Evolutionary conservation across 495 filamentous ascomycete genomes (phyloP).

Genomic region (Xylaria nigripes): DNA sequence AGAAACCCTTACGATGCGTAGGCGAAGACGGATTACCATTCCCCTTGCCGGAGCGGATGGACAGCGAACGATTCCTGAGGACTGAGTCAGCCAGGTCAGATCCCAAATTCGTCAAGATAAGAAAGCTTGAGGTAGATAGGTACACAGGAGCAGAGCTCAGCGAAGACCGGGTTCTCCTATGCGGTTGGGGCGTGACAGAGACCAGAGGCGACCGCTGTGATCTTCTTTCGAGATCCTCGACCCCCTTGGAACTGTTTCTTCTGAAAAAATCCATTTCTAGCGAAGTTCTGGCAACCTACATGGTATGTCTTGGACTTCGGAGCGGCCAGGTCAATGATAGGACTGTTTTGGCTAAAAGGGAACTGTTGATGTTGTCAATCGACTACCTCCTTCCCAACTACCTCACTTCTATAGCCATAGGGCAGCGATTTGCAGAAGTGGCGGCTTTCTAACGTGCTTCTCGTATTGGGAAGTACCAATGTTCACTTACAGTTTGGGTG

Average conservation of each 20-base stretch:
- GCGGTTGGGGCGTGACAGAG: slow-evolving; percentile 14
- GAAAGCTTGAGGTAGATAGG: slow-evolving; percentile 6
- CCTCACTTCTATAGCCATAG: neutral
- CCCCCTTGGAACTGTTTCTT: slow-evolving; percentile 20
- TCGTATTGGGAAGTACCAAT: neutral
- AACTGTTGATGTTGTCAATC: slow-evolving; percentile 5
- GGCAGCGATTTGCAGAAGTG: neutral
- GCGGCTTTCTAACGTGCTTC: neutral
- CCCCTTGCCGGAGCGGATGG: slow-evolving; percentile 46
- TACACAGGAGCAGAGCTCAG: slow-evolving; percentile 24
- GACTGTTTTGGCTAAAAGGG: neutral
- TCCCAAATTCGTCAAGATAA: neutral
- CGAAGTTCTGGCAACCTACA: slow-evolving; percentile 23
- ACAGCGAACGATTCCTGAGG: slow-evolving; percentile 41
- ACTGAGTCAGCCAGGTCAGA: slow-evolving; percentile 14
- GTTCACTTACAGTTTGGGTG: neutral
- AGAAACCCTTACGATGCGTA: slow-evolving; percentile 46
- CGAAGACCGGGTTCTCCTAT: slow-evolving; percentile 13
- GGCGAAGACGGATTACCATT: slow-evolving; percentile 33
- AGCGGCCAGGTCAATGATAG: neutral
- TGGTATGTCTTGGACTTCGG: slow-evolving; percentile 7
- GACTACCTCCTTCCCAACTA: slow-evolving; percentile 14
- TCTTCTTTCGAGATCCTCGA: slow-evolving; percentile 20
- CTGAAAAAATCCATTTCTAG: slow-evolving; percentile 27
- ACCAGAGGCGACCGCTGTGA: neutral